Evolutionary conservation across 2,329 filamentous ascomycete genomes (phyloP).

Genomic region (Fusarium dlaminii): DNA sequence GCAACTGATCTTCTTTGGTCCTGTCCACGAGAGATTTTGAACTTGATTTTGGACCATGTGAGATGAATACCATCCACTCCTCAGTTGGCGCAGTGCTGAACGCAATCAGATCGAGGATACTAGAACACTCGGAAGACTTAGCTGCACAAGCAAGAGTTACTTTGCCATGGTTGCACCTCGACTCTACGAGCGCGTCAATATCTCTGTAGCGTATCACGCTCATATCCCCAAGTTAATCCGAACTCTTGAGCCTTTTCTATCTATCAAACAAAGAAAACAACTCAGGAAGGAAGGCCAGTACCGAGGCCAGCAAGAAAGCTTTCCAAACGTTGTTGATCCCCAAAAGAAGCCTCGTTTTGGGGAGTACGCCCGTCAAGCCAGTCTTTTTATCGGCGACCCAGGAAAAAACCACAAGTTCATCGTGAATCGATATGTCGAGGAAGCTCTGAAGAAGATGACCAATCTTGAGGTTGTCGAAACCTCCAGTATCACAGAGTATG

Average conservation of each 20-base stretch:
- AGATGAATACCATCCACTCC: neutral
- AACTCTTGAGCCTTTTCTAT: conserved; percentile 23
- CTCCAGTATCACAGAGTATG: conserved; percentile 15
- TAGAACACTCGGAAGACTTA: conserved; percentile 4
- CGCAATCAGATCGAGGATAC: neutral
- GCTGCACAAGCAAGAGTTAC: conserved; percentile 29
- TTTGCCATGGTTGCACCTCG: conserved; percentile 19
- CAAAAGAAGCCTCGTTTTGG: conserved; percentile 7
- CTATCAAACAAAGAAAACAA: conserved; percentile 26
- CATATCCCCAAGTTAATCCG: conserved; percentile 35
- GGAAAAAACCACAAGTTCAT: conserved; percentile 21
- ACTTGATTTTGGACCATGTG: conserved; percentile 24
- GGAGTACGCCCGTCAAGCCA: conserved; percentile 10
- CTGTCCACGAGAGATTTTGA: conserved; percentile 25
- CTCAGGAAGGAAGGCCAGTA: conserved; percentile 29
- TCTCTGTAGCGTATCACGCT: conserved; percentile 5
- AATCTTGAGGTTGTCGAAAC: conserved; percentile 32
- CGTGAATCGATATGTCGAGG: conserved; percentile 28
- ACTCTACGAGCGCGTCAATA: conserved; percentile 21
- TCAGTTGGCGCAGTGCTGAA: neutral
- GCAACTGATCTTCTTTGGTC: neutral
- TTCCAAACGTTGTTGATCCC: neutral
- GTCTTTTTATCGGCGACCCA: conserved; percentile 2
- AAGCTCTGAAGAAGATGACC: conserved; percentile 13
- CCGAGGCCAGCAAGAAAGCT: conserved; percentile 27